Conservation (phyloP, 169 alveolate genomes). For the Plasmodium gaboni region DNA sequence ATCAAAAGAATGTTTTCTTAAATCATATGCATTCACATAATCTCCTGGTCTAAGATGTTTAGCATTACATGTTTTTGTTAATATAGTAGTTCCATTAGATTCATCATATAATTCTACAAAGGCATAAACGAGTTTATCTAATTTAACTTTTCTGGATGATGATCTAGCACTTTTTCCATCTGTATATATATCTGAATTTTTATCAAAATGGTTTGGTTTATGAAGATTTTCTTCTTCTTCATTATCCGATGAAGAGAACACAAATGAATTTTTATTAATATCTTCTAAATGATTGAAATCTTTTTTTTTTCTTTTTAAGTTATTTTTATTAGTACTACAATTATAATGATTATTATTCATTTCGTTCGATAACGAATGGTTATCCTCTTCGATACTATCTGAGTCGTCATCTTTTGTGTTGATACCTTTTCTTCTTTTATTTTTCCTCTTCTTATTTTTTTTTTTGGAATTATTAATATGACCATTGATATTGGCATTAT, state of each 20-base stretch:
- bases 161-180: constrained; percentile 60
- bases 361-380: too few species aligned
- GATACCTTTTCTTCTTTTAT: neutral
- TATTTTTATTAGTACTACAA: constrained; percentile 12
- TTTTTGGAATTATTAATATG: neutral
- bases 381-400: too few species aligned
- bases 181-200: neutral
- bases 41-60: constrained; percentile 70
- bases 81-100: constrained; percentile 48
- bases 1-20: constrained; percentile 66
- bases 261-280: neutral
- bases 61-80: constrained; percentile 73
- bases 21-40: constrained; percentile 71
- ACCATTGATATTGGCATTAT: neutral
- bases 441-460: neutral
- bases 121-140: constrained; percentile 69
- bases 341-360: neutral
- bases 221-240: constrained; percentile 6
- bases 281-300: neutral
- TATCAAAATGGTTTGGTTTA: neutral
- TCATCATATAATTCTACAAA: constrained; percentile 68
- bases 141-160: constrained; percentile 60
- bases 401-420: too few species aligned
- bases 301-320: constrained; percentile 43
- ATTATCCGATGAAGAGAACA: neutral